phyloP scores from a whole-genome alignment of 495 filamentous ascomycete species.

The Lepraria neglecta region DNA sequence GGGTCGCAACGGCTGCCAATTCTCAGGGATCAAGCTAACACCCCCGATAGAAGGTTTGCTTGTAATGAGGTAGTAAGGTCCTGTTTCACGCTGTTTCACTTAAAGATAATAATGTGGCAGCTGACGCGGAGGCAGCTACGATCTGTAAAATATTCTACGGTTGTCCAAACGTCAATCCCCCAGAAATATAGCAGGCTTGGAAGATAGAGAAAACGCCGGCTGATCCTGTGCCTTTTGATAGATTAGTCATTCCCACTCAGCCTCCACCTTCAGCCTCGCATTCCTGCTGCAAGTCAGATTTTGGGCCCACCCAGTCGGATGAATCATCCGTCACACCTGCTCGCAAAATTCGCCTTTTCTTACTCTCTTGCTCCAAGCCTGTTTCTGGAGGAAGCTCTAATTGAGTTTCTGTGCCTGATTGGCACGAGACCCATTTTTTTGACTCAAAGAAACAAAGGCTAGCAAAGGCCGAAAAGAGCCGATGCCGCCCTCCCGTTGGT shows the following conservation, averaged over 20 bases:
- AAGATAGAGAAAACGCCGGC: too few species aligned
- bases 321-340: constrained; percentile 4
- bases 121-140: too few species aligned
- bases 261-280: constrained; percentile 12
- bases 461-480: constrained; percentile 3
- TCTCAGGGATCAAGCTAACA: neutral
- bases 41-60: too few species aligned
- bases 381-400: constrained; percentile 6
- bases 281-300: constrained; percentile 5
- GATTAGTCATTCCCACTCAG: neutral
- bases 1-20: constrained; percentile 8
- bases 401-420: constrained; percentile 15
- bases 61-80: neutral
- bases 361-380: neutral
- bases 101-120: neutral
- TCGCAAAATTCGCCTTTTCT: neutral
- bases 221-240: too few species aligned
- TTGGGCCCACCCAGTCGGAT: constrained; percentile 4
- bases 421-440: constrained; percentile 3
- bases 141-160: too few species aligned
- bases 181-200: too few species aligned
- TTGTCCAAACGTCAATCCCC: too few species aligned
- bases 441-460: neutral
- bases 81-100: neutral
- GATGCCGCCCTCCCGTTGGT: constrained; percentile 19